A percentile compares a stretch with the other conserved stretches of the same genome.
phyloP scores from a whole-genome alignment of 306 rosid genomes.

The Fragaria vesca region DNA sequence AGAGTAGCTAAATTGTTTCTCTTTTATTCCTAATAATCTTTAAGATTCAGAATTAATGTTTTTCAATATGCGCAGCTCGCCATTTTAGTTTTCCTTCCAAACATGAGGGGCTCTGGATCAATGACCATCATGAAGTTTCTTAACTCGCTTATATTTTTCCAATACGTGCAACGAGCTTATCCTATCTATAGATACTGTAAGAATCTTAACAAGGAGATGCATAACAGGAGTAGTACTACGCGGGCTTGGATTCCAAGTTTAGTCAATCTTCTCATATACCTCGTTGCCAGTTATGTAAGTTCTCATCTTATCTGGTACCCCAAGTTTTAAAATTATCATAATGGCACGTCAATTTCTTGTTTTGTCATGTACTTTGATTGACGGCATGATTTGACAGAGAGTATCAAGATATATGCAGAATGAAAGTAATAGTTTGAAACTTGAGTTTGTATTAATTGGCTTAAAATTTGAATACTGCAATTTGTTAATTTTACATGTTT shows the following conservation, averaged over 20 bases:
- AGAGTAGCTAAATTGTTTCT: neutral
- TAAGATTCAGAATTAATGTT: neutral
- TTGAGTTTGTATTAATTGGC: too few species aligned
- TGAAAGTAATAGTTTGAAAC: too few species aligned
- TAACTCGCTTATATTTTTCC: slow-evolving; percentile 17
- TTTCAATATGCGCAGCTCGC: slow-evolving; percentile 14
- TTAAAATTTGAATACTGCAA: neutral
- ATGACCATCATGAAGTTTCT: neutral
- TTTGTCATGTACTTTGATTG: too few species aligned
- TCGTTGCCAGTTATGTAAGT: slow-evolving; percentile 25
- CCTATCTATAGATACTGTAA: slow-evolving; percentile 18
- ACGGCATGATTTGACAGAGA: too few species aligned
- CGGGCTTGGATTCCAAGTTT: slow-evolving; percentile 1
- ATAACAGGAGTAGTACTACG: neutral
- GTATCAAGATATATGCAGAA: too few species aligned
- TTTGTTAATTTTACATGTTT: neutral
- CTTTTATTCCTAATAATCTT: too few species aligned
- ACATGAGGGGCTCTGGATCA: slow-evolving; percentile 9
- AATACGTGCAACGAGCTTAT: slow-evolving; percentile 19
- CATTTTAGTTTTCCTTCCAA: neutral
- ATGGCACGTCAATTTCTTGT: too few species aligned
- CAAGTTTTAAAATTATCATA: too few species aligned
- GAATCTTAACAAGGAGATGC: slow-evolving; percentile 7
- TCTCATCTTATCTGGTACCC: too few species aligned
- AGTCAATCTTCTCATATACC: slow-evolving; percentile 18